Evolutionary conservation across 345 rosid genomes (phyloP).

Genomic region (Xanthoceras sorbifolium): DNA sequence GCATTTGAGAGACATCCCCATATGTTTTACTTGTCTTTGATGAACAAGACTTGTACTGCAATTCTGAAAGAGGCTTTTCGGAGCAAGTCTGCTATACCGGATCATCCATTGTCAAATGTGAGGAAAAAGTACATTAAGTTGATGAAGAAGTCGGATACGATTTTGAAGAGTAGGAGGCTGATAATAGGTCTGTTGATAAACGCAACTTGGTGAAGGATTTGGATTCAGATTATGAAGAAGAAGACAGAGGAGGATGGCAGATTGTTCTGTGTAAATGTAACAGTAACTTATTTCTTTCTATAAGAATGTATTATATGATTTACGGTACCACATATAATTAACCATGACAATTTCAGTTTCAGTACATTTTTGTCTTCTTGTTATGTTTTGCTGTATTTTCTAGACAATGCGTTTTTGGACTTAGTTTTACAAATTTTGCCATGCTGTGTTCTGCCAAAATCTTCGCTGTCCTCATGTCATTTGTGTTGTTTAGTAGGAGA

Average conservation of each 20-base stretch:
- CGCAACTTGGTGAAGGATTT: slow-evolving; percentile 39
- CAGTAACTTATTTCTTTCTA: background rate
- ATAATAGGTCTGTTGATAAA: slow-evolving; percentile 16
- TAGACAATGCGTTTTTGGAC: background rate
- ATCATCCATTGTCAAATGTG: slow-evolving; percentile 62
- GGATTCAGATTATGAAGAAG: slow-evolving; percentile 45
- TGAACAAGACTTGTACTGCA: slow-evolving; percentile 71
- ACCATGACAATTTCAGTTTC: background rate
- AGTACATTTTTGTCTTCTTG: background rate
- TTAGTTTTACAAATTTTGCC: background rate
- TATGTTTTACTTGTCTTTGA: slow-evolving; percentile 71
- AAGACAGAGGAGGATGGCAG: slow-evolving; percentile 15
- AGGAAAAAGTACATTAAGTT: slow-evolving; percentile 65
- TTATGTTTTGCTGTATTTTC: background rate
- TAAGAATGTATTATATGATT: background rate
- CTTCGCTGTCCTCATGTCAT: background rate
- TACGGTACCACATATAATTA: background rate
- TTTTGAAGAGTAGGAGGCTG: slow-evolving; percentile 49
- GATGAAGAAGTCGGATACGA: slow-evolving; percentile 56
- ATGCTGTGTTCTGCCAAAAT: background rate
- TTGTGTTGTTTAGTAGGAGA: background rate
- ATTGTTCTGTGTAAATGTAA: slow-evolving; percentile 13
- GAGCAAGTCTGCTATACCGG: slow-evolving; percentile 44
- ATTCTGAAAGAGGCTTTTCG: slow-evolving; percentile 79
- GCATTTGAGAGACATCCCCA: slow-evolving; percentile 91